A percentile compares a stretch with the other conserved stretches of the same genome.
These are phyloP conservation scores for Gelatoporia subvermispora DNA, from an alignment of 768 basidiomycete genomes.

Conservation along the genomic window DNA sequence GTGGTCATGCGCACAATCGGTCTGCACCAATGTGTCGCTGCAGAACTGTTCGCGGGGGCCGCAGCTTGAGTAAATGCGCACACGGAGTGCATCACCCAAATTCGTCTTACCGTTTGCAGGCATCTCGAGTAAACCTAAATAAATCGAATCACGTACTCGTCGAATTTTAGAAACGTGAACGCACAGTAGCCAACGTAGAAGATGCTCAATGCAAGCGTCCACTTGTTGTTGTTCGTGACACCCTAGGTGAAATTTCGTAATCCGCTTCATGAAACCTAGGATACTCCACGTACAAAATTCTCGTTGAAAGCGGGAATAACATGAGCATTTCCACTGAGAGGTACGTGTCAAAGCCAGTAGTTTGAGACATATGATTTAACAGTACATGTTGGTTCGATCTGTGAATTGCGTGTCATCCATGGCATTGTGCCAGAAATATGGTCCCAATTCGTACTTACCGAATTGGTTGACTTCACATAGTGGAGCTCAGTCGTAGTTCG, in stretches of 20 bases:
- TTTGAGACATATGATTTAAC: not conserved
- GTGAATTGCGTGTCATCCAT: not conserved
- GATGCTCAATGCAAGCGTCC: conserved; percentile 53
- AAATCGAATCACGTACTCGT: not conserved
- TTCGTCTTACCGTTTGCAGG: conserved; percentile 43
- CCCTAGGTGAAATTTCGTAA: conserved; percentile 27
- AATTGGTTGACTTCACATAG: conserved; percentile 15
- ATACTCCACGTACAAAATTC: conserved; percentile 38
- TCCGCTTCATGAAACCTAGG: not conserved
- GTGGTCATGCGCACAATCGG: conserved; percentile 38
- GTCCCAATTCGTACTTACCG: conserved; percentile 8
- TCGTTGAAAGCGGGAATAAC: conserved; percentile 47
- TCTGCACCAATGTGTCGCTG: conserved; percentile 56
- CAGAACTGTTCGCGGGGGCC: conserved; percentile 43
- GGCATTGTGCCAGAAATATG: not conserved
- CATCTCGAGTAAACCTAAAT: conserved; percentile 47
- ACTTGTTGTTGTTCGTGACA: conserved; percentile 47
- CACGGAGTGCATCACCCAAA: not conserved
- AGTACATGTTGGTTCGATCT: conserved; percentile 56
- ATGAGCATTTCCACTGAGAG: conserved; percentile 56
- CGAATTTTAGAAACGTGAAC: conserved; percentile 5
- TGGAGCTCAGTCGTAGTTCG: not conserved
- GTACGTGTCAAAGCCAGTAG: not conserved
- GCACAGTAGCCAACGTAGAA: conserved; percentile 59
- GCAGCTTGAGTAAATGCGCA: not conserved